Conservation (phyloP, 768 basidiomycete species). For the Suillus subaureus region DNA sequence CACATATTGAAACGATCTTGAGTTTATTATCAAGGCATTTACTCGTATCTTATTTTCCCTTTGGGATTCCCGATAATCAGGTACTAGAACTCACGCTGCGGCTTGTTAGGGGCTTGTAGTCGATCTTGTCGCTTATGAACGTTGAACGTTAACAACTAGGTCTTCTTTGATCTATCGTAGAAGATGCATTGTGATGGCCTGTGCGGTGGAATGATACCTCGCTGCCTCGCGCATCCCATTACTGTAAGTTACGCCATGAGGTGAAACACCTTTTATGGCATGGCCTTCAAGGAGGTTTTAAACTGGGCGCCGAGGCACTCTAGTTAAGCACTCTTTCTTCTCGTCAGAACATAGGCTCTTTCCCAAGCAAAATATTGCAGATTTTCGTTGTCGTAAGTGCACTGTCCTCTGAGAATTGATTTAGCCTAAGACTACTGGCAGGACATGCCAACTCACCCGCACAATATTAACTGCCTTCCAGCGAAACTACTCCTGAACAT, state of each 20-base stretch:
- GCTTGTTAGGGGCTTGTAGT: neutral
- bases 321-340: neutral
- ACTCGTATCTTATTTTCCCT: neutral
- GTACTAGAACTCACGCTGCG: neutral
- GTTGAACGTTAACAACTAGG: neutral
- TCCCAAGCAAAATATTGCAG: neutral
- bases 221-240: neutral
- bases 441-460: neutral
- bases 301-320: neutral
- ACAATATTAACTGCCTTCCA: constrained; percentile 3
- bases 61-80: neutral
- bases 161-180: neutral
- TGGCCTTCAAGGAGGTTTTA: neutral
- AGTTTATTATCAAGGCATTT: neutral
- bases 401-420: neutral
- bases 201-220: neutral
- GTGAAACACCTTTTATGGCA: constrained; percentile 5
- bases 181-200: neutral
- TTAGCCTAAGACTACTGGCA: neutral
- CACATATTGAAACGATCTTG: neutral
- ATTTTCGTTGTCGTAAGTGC: neutral
- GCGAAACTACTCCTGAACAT: neutral
- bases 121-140: neutral
- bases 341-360: neutral
- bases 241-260: neutral